Conservation (phyloP, 1,284 basidiomycete species). For the Athelia sp. region DNA sequence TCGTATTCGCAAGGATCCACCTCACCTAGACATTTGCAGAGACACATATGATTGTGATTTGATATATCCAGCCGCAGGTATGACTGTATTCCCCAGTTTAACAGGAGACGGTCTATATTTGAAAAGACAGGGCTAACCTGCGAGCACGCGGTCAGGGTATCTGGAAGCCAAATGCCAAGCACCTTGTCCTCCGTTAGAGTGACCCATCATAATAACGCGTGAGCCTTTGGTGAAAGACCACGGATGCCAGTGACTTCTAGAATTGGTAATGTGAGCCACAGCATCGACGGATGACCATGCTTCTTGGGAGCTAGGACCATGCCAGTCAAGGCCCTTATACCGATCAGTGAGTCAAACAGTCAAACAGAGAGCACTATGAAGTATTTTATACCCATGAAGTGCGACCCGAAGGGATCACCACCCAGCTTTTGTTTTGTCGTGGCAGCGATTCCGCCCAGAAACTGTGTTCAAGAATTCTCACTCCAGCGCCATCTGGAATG, state of each 20-base stretch:
- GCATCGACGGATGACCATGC: conserved; percentile 55
- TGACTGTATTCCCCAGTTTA: conserved; percentile 33
- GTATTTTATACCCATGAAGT: conserved; percentile 77
- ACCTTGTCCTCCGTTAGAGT: conserved; percentile 93
- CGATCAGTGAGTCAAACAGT: no score
- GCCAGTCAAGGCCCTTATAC: conserved; percentile 81
- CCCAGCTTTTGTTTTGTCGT: conserved; percentile 57
- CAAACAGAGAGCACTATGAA: no score
- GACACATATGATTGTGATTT: conserved; percentile 85
- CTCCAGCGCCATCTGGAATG: conserved; percentile 70
- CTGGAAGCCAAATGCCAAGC: conserved; percentile 75
- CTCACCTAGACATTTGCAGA: conserved; percentile 56
- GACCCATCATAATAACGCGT: conserved; percentile 68
- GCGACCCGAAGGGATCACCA: conserved; percentile 66
- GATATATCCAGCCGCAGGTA: conserved; percentile 74
- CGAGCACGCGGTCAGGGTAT: conserved; percentile 74
- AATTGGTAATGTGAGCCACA: conserved; percentile 38
- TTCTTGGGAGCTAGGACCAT: conserved; percentile 66
- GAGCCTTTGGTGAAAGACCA: conserved; percentile 35
- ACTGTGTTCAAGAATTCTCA: conserved; percentile 49
- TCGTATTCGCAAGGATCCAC: background rate
- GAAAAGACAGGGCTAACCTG: conserved; percentile 37
- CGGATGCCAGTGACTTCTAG: conserved; percentile 30
- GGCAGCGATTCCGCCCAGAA: conserved; percentile 62
- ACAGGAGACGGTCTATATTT: no score